phyloP scores from a whole-genome alignment of 495 filamentous ascomycete genomes.

The Talaromyces adpressus region DNA sequence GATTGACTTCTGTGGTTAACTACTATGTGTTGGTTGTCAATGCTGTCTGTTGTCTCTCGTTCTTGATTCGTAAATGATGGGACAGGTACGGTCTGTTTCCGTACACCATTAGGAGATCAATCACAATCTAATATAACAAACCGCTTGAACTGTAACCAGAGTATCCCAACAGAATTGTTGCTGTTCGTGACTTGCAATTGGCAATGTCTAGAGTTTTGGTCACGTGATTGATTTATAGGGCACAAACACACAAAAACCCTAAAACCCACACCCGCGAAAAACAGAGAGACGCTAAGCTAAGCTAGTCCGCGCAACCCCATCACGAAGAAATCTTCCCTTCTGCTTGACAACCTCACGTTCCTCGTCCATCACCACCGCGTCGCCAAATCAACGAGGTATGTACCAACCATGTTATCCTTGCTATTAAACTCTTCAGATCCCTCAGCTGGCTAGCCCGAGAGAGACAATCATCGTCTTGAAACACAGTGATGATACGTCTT shows the following conservation, averaged over 20 bases:
- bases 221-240: constrained; percentile 8
- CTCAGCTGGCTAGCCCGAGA: constrained; percentile 46
- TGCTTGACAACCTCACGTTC: constrained; percentile 15
- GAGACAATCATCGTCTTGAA: constrained; percentile 33
- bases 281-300: neutral
- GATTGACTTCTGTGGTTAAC: neutral
- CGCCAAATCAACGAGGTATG: constrained; percentile 38
- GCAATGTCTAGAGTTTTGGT: no score
- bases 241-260: constrained; percentile 1
- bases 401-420: constrained; percentile 13
- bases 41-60: neutral
- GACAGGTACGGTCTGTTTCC: neutral
- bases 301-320: neutral
- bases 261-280: constrained; percentile 2
- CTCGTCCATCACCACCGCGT: constrained; percentile 11
- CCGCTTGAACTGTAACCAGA: neutral
- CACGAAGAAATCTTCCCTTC: constrained; percentile 10
- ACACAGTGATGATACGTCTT: constrained; percentile 58
- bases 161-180: neutral
- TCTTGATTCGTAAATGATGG: neutral
- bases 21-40: neutral
- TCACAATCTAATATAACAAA: neutral
- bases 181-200: neutral
- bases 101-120: neutral
- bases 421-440: constrained; percentile 25